Evolutionary conservation across 2,329 filamentous ascomycete species (phyloP), one percentile per base, ranked within the genome.

Genomic region (Fusarium guadeloupense): DNA sequence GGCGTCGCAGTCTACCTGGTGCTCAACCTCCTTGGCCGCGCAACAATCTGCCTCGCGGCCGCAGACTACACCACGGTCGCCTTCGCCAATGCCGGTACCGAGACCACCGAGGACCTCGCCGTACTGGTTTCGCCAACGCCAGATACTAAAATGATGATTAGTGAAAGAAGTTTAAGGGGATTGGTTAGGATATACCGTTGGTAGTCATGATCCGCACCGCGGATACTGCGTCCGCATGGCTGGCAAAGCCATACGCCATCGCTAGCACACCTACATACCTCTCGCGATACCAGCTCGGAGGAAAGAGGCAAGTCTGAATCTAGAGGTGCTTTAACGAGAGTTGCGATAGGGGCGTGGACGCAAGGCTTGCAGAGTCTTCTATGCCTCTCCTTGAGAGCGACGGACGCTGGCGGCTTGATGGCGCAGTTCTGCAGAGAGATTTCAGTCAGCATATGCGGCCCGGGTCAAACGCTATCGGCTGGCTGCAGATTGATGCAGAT

Each of bases 101-200:
- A 96, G 81, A 3, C 92, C 91, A 17, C 87, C 88, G 4, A 93
- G 89, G 1, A 92, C 87, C 64, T 92, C 90, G 14, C 89, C 89
- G 73, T 97, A 97, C 20, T 92, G 87, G 34, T 86, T 91, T 44
- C 93, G 88, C 93, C 93, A 97, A 59, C 87, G 90, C 93, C 93
- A 97, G 49, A 93, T 91, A 5, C 85, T 87, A 19, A 21, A 41
- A 17, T 7, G 13, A n/a, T 3, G n/a, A 34, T 70, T 16, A 70
- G 56, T 41, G n/a, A 21, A 10, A 17, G 13, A 26, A 6, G 19
- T n/a, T 5, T 4, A 10, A 12, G 3, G 10, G 7, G 13, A 9
- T 17, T 13, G n/a, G 3, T 8, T 7, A 14, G 19, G 13, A 72
- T 78, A 37, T 75, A 86, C 84, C 81, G 77, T 68, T 81, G 80